These are phyloP conservation scores for Ogataea nitratoaversa DNA, from an alignment of 805 yeast genomes.

Conservation along the genomic window DNA sequence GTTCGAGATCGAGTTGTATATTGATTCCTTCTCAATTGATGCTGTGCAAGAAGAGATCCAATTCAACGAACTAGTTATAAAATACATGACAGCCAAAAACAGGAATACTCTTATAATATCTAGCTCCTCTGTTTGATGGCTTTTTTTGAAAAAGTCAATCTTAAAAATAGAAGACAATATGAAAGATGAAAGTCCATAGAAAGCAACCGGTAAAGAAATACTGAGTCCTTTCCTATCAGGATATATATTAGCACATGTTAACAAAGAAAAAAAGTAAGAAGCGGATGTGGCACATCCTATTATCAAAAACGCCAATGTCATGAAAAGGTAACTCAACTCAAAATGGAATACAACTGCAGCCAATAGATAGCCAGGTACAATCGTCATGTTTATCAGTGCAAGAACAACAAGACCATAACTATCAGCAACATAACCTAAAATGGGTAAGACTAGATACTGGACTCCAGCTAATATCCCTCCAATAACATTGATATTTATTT, in stretches of 20 bases:
- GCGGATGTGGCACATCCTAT: constrained; percentile 72
- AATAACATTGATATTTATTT: constrained; percentile 60
- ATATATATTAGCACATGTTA: constrained; percentile 77
- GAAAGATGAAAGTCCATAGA: constrained; percentile 76
- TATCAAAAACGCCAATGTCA: constrained; percentile 47
- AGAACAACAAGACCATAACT: constrained; percentile 73
- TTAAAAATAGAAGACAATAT: constrained; percentile 59
- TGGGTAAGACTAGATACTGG: constrained; percentile 75
- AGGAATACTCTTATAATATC: constrained; percentile 48
- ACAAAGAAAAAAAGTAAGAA: constrained; percentile 59
- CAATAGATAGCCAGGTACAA: constrained; percentile 64
- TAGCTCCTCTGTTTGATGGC: constrained; percentile 23
- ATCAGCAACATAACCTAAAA: constrained; percentile 76
- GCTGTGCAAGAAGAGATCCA: constrained; percentile 62
- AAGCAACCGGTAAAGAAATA: constrained; percentile 80
- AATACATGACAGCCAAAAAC: constrained; percentile 48
- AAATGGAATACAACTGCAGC: constrained; percentile 35
- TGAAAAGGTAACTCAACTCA: constrained; percentile 25
- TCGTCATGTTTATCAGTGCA: constrained; percentile 51
- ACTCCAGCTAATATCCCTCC: constrained; percentile 73
- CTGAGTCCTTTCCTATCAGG: constrained; percentile 72
- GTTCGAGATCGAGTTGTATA: constrained; percentile 26
- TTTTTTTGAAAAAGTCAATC: constrained; percentile 33
- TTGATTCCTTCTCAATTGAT: constrained; percentile 44
- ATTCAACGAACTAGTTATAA: constrained; percentile 50